Evolutionary conservation across 768 basidiomycete species (phyloP).

Genomic region (Clathrus columnatus): DNA sequence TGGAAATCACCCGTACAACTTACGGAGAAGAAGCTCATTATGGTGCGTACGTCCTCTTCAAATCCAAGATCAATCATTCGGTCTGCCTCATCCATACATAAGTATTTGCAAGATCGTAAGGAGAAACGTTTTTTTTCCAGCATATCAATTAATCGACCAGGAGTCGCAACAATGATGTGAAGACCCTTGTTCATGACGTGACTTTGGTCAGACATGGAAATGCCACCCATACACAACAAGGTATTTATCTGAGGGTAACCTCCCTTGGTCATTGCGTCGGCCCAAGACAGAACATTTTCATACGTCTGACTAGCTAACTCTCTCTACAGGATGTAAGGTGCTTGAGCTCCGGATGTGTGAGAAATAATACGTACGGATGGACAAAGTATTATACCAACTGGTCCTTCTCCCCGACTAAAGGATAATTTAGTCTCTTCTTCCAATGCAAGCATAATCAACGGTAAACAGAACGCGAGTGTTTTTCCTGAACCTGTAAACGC

Average conservation of each 20-base stretch:
- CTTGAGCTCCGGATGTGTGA: neutral
- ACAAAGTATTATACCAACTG: conserved; percentile 93
- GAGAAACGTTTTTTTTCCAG: conserved; percentile 90
- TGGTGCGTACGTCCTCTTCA: conserved; percentile 96
- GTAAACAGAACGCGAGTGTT: conserved; percentile 97
- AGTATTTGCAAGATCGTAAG: conserved; percentile 87
- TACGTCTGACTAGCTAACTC: conserved; percentile 96
- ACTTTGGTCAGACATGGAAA: conserved; percentile 96
- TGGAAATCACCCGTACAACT: conserved; percentile 14
- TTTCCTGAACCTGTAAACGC: conserved; percentile 99
- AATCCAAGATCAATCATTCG: conserved; percentile 99
- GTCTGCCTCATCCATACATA: conserved; percentile 99
- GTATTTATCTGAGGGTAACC: conserved; percentile 84
- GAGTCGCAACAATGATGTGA: conserved; percentile 95
- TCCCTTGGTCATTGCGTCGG: conserved; percentile 66
- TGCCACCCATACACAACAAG: conserved; percentile 92
- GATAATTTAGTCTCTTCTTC: conserved; percentile 91
- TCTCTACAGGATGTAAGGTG: conserved; percentile 29
- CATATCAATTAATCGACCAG: conserved; percentile 96
- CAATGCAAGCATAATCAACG: conserved; percentile 90
- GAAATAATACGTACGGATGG: conserved; percentile 46
- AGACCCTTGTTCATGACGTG: conserved; percentile 86
- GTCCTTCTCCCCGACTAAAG: conserved; percentile 89
- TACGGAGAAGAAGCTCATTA: conserved; percentile 99
- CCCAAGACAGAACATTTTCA: conserved; percentile 89